Base-by-base conservation (phyloP, 495 filamentous ascomycete genomes). In the Elasticomyces elasticus region DNA sequence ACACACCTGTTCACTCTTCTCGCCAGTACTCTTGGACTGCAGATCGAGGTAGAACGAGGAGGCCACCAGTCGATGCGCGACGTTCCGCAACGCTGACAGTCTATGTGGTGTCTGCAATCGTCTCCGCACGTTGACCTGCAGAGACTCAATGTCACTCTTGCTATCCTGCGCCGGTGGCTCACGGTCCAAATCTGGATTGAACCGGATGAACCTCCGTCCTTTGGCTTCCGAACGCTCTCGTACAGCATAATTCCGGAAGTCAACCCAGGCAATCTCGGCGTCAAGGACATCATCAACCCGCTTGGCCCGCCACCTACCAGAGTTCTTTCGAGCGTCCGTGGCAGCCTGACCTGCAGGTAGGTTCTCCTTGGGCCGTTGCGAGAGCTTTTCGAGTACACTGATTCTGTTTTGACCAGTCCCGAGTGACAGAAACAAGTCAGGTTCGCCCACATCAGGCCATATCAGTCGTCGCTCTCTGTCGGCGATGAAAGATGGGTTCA, bases 371-470 rank as follows among this genome's bases (percentile, higher is more conserved):
- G 57, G 52, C 11, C 54, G 47, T 5, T 35, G 10, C 7, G 53
- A 41, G 15, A 61, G 42, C 23, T 57, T 56, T 17, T 56, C 28
- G 3, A 53, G 37, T 1, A 61, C 37, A 13, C 27, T 48, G 20
- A 61, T 61, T 19, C 58, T 38, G 27, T 56, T 56, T 35, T 61
- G 53, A 9, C 58, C 58, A 12, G 59, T 71, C 22, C 76, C 76
- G 22, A 79, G 56, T 5, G 75, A 79, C 20, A 79, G 66, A 23
- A 79, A 51, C 0, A 78, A 57, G 55, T 79, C 76, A 0, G 76
- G 73, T 20, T 69, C 48, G 3, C 38, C 59, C 15, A 70, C 54
- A 51, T 75, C 67, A 24, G 62, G 66, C 76, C 76, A 80, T 17
- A 79, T 68, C 0, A 73, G 62, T 31, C 72, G 70, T 0, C 70